Base-by-base conservation (phyloP, 805 yeast species). In the Ogataea pignaliae region DNA sequence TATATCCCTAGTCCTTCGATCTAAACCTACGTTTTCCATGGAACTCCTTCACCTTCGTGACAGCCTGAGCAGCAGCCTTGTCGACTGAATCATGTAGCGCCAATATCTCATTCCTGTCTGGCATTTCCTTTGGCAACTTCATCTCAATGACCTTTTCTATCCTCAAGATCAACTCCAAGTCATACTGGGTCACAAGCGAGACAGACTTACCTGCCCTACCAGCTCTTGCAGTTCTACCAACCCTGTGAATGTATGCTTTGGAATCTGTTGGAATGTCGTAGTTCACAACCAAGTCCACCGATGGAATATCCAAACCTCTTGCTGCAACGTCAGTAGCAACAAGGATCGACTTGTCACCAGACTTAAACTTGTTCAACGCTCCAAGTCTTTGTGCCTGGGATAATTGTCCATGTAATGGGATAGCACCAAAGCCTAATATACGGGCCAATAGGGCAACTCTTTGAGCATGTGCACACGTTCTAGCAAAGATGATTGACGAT, bases 181-280 rank as follows among this genome's bases (percentile, higher is more conserved):
- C 99, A 62, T 93, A 93, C 64, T 93, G 99, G 0, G 98, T 90
- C 29, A 89, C 95, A 45, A 90, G 69, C 2, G 96, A 85, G 14
- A 90, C 73, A 3, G 96, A 86, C 61, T 83, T 85, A 39, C 96
- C 96, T 0, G 91, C 79, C 54, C 89, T 76, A 15, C 96, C 96
- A 1, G 96, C 95, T 65, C 97, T 83, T 2, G 97, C 97, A 11
- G 99, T 91, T 79, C 99, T 87, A 70, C 99, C 99, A 10, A 91
- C 96, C 64, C 99, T 75, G 67, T 93, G 99, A 42, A 93, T 89
- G 57, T 88, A 93, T 51, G 93, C 97, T 59, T 93, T 97, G 3
- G 98, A 87, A 59, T 93, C 97, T 0, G 93, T 89, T 5, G 99
- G 99, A 18, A 93, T 79, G 59, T 93, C 98, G 59, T 78, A 93